Evolutionary conservation across 805 yeast genomes (phyloP).

Genomic region (Tetrapisispora nanseiensis): DNA sequence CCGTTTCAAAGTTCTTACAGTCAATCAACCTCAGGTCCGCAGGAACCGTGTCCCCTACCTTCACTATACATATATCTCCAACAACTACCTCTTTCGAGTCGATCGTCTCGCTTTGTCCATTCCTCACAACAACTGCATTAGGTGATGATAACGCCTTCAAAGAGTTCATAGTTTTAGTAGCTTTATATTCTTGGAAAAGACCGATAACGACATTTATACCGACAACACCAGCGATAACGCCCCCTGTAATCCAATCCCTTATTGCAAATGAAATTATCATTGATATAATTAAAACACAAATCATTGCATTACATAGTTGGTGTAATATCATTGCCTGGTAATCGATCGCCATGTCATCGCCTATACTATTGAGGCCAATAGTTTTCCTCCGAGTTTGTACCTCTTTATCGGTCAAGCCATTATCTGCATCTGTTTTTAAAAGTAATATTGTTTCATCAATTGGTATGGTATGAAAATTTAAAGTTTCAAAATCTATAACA

Average conservation of each 20-base stretch:
- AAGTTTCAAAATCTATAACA: conserved; percentile 5
- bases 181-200: conserved; percentile 88
- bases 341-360: conserved; percentile 68
- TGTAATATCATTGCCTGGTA: conserved; percentile 61
- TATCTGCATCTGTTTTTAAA: conserved; percentile 46
- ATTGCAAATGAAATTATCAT: conserved; percentile 78
- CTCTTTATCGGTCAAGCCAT: conserved; percentile 63
- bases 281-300: conserved; percentile 77
- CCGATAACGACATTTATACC: conserved; percentile 90
- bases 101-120: conserved; percentile 60
- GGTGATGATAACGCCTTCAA: conserved; percentile 89
- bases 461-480: conserved; percentile 45
- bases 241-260: conserved; percentile 91
- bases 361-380: conserved; percentile 74
- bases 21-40: conserved; percentile 81
- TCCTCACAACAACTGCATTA: conserved; percentile 79
- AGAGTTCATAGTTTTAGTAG: conserved; percentile 90
- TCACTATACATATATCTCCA: conserved; percentile 83
- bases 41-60: conserved; percentile 92
- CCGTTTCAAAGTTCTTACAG: conserved; percentile 72
- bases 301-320: conserved; percentile 87
- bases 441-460: conserved; percentile 52
- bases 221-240: conserved; percentile 84
- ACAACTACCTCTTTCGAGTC: conserved; percentile 84
- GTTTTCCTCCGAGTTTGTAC: conserved; percentile 54